Percentiles rank a stretch among this genome's conserved stretches.
phyloP scores from a whole-genome alignment of 176 grass and related monocot species.

The Musa itinerans region DNA sequence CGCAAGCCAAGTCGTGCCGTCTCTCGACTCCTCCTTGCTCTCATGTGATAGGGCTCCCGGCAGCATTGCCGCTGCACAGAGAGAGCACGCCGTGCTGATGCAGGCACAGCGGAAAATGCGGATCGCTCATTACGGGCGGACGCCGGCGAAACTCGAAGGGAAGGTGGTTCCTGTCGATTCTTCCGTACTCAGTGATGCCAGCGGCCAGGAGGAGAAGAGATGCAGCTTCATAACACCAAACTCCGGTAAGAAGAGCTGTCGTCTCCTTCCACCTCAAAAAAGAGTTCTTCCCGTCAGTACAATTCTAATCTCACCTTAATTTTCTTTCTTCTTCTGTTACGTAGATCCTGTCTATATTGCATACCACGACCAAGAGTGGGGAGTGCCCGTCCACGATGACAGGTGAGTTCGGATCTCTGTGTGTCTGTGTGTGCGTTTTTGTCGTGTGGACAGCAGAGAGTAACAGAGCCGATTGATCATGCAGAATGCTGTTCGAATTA shows the following conservation, averaged over 20 bases:
- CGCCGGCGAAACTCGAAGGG: conserved; percentile 13
- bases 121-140: conserved; percentile 22
- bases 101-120: conserved; percentile 19
- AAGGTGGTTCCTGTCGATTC: conserved; percentile 9
- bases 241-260: not conserved
- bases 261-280: not conserved
- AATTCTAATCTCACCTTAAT: too few relatives aligned
- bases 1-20: not conserved
- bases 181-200: not conserved
- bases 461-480: not conserved
- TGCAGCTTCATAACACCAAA: conserved; percentile 21
- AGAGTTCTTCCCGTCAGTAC: not conserved
- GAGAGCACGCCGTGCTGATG: conserved; percentile 15
- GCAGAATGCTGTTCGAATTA: conserved; percentile 86
- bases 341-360: conserved; percentile 61
- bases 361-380: conserved; percentile 96
- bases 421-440: not conserved
- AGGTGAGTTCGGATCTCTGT: conserved; percentile 28
- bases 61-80: conserved; percentile 19
- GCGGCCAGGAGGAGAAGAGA: conserved; percentile 14
- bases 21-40: not conserved
- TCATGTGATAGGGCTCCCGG: conserved; percentile 10
- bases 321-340: not conserved
- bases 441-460: not conserved
- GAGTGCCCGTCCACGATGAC: conserved; percentile 73